These are phyloP conservation scores for Desmodesmus armatus DNA, from an alignment of 139 green algal species.

Conservation along the genomic window DNA sequence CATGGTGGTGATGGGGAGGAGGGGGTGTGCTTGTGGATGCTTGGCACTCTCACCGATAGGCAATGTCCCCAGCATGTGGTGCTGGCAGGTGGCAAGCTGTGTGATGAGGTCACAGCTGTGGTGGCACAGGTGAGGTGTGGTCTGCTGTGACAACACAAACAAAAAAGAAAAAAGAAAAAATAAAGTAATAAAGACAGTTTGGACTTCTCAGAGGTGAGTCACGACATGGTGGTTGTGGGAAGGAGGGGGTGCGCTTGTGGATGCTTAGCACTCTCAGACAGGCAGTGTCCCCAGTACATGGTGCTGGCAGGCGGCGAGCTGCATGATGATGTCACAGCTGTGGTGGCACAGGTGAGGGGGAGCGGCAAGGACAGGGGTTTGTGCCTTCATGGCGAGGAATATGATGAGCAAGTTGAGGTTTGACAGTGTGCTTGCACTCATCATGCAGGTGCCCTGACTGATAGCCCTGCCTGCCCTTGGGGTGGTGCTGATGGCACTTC, in stretches of 20 bases:
- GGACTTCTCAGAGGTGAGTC: too few relatives aligned
- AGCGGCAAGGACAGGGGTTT: too few relatives aligned
- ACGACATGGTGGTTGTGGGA: background rate
- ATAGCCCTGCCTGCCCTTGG: background rate
- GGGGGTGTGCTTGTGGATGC: too few relatives aligned
- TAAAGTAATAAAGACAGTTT: background rate
- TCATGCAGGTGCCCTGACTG: background rate
- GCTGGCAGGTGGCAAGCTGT: background rate
- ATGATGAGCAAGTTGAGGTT: background rate
- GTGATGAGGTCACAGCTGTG: conserved; percentile 6
- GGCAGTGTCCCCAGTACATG: background rate
- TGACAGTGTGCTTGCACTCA: background rate
- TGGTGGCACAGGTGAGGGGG: conserved; percentile 38
- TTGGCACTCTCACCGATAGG: too few relatives aligned
- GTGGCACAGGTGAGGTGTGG: conserved; percentile 31
- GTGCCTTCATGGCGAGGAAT: too few relatives aligned
- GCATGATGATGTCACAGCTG: background rate
- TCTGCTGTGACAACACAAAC: too few relatives aligned
- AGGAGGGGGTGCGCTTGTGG: background rate
- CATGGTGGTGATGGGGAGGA: background rate
- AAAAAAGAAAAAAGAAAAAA: too few relatives aligned
- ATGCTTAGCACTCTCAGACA: background rate
- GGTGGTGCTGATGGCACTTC: background rate
- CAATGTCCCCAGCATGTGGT: too few relatives aligned
- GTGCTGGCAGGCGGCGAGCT: background rate